Percentiles rank a stretch among this genome's conserved stretches.
These are phyloP conservation scores for Craspedostauros australis DNA, from an alignment of 108 stramenopile species.

Conservation along the genomic window DNA sequence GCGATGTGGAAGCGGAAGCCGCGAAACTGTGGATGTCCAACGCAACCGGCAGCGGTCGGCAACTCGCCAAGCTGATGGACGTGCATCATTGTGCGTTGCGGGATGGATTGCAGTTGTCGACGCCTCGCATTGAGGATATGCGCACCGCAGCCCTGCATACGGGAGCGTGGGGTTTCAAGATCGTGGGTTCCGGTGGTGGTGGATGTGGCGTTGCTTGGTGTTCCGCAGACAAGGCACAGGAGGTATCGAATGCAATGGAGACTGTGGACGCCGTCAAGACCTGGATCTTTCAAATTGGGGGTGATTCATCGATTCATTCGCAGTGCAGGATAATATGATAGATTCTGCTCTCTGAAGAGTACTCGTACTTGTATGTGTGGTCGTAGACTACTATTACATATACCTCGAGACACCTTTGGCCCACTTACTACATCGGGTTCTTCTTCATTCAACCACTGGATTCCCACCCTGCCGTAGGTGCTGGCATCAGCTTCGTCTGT, in stretches of 20 bases:
- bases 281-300: constrained; percentile 23
- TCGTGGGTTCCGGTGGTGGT: constrained; percentile 36
- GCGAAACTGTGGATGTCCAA: constrained; percentile 13
- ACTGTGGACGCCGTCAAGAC: constrained; percentile 13
- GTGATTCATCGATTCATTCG: too few species aligned
- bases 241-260: constrained; percentile 15
- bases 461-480: too few species aligned
- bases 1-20: constrained; percentile 18
- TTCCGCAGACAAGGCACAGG: not conserved
- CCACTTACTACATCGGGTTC: too few species aligned
- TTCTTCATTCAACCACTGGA: too few species aligned
- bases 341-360: too few species aligned
- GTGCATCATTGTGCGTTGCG: constrained; percentile 27
- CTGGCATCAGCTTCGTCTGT: too few species aligned
- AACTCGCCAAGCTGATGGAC: constrained; percentile 12
- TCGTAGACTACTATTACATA: too few species aligned
- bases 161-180: constrained; percentile 38
- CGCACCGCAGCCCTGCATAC: constrained; percentile 20
- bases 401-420: too few species aligned
- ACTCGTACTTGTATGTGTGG: too few species aligned
- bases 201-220: constrained; percentile 36
- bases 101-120: constrained; percentile 24
- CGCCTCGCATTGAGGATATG: constrained; percentile 24
- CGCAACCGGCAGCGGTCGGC: not conserved
- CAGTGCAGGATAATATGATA: too few species aligned